Evolutionary conservation across 1,284 basidiomycete species (phyloP), one percentile per base, ranked within the genome.

Genomic region (Ustilago crameri): DNA sequence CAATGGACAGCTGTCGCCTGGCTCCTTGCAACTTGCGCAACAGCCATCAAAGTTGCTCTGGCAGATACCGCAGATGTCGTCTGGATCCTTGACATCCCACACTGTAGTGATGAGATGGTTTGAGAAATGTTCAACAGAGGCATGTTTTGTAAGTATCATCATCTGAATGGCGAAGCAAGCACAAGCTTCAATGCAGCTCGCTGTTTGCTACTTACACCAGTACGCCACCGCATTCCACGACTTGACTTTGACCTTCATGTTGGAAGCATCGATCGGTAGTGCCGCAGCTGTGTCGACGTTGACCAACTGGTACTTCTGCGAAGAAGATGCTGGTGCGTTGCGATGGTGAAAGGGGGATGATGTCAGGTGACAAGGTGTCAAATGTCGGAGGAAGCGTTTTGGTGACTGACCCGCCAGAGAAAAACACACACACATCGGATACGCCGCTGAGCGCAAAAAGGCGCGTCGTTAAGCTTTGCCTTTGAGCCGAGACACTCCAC

Each of bases 41-140:
- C 75, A 74, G 32, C 78, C 82, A 44, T 83, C 82, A 64, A 83
- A 83, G 63, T 78, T 72, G 70, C 78, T 81, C 37, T 82, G 82
- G 54, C 82, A 83, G 52, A 83, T 83, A 40, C 82, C 82, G 55
- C 82, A 83, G 26, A 83, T 78, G 35, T 82, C 81, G 51, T 83
- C 81, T 18, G 78, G 78, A 51, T 83, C 80, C 38, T 74, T 75
- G 44, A 80, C 75, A 46, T 82, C 78, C 82, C 82, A 83, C 15
- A 80, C 80, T 23, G 23, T 88, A 89, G n/a, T n/a, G n/a, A n/a
- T n/a, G n/a, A n/a, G n/a, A n/a, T n/a, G n/a, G n/a, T n/a, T n/a
- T n/a, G n/a, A n/a, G n/a, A n/a, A n/a, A n/a, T n/a, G n/a, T n/a
- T n/a, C n/a, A n/a, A n/a, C n/a, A n/a, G n/a, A n/a, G n/a, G n/a